Base-by-base conservation (phyloP, 768 basidiomycete species). In the Psilocybe sp. region DNA sequence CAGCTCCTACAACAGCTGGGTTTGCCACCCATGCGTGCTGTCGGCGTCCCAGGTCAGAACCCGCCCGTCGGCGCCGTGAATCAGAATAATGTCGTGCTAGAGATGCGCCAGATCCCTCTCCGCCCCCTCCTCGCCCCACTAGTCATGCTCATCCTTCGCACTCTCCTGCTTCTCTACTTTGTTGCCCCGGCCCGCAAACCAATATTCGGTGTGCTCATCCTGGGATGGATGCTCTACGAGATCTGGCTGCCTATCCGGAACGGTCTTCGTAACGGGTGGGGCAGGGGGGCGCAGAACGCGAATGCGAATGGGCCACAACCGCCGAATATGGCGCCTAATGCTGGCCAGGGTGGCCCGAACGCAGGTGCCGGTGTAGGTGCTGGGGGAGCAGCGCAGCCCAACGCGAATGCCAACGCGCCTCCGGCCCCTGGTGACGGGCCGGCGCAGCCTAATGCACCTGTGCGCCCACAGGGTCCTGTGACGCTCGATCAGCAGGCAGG, bases 101-200 rank as follows among this genome's bases (percentile, higher is more conserved):
- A 77, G 50, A 60, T 84, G 12, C 77, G 79, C 34, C 81, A 82
- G 42, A 70, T 87, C 35, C 84, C 83, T 4, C 48, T 89, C 18
- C 82, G 87, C 28, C 85, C 85, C 4, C 72, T 89, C 5, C 58
- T 89, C 37, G 74, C 80, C n/a, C 85, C 88, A 0, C 61, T 89
- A 12, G 57, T 84, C 47, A 77, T 89, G 75, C 75, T 89, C n/a
- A 49, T 79, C 6, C 72, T 89, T 59, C 83, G 88, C 46, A 87
- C 84, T 3, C 57, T 79, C 11, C 72, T 90, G 11, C 69, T 90
- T 23, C 72, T 90, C 3, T 90, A 89, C 65, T 88, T 90, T 64
- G 83, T 90, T 59, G 83, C 84, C 4, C 88, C 88, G 0, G 77
- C 84, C 6, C 76, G 84, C 55, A 86, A 87, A 48, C 88, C 88